Evolutionary conservation across 106 monocot species (phyloP).

Genomic region (Agapanthus africanus): DNA sequence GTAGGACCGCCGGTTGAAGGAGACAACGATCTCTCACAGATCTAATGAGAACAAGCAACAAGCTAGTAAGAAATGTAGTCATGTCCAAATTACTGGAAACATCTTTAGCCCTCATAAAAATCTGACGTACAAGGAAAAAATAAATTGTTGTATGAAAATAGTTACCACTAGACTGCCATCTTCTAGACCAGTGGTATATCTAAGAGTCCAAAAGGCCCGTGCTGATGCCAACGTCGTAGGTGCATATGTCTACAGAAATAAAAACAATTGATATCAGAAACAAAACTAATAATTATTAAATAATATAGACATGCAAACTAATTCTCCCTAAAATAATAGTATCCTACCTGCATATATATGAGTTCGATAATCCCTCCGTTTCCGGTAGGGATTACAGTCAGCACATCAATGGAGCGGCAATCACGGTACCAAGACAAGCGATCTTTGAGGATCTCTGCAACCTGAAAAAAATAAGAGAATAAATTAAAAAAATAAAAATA

Average conservation of each 20-base stretch:
- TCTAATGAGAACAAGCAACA: too few relatives aligned
- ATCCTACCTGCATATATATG: slow-evolving; percentile 80
- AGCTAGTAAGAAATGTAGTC: too few relatives aligned
- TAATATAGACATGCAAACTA: too few relatives aligned
- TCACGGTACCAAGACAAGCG: slow-evolving; percentile 87
- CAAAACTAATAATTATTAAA: too few relatives aligned
- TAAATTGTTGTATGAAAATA: too few relatives aligned
- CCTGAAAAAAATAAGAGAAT: slow-evolving; percentile 26
- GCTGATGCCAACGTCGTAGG: slow-evolving; percentile 86
- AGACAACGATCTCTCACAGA: slow-evolving; percentile 76
- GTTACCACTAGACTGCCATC: slow-evolving; percentile 77
- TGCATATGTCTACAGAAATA: slow-evolving; percentile 60
- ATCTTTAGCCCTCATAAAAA: too few relatives aligned
- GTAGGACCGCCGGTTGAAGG: slow-evolving; percentile 60
- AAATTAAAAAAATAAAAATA: not conserved
- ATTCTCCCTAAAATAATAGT: not conserved
- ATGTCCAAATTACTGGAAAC: too few relatives aligned
- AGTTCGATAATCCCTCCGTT: slow-evolving; percentile 92
- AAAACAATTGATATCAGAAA: not conserved
- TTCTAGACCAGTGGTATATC: slow-evolving; percentile 75
- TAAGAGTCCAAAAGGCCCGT: slow-evolving; percentile 87
- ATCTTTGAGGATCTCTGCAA: slow-evolving; percentile 87
- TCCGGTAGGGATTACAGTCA: slow-evolving; percentile 69
- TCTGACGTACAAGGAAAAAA: too few relatives aligned
- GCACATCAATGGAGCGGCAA: slow-evolving; percentile 68